A percentile compares a stretch with the other conserved stretches of the same genome.
Conservation (phyloP, 164 flowering plant species). For the Aristolochia fimbriata region DNA sequence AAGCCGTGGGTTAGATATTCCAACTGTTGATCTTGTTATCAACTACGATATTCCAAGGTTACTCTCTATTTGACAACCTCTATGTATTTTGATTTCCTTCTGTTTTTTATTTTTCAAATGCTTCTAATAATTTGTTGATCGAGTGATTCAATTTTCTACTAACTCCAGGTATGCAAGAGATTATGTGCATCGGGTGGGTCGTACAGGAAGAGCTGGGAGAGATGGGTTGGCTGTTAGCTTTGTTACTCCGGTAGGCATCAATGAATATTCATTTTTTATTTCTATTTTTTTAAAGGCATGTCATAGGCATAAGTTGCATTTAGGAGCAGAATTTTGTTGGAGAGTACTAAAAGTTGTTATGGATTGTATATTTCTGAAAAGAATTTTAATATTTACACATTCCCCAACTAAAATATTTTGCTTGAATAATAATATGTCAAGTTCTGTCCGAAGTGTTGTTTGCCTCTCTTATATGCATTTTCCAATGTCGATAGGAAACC, state of each 20-base stretch:
- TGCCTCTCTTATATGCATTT: too few relatives aligned
- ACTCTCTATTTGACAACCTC: not conserved
- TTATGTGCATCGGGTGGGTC: conserved; percentile 94
- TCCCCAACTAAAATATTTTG: too few relatives aligned
- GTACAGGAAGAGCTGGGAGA: conserved; percentile 98
- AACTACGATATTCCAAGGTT: conserved; percentile 94
- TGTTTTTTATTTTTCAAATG: conserved; percentile 1
- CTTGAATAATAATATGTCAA: too few relatives aligned
- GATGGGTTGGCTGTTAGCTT: conserved; percentile 80
- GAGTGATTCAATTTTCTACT: not conserved
- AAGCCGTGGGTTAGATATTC: conserved; percentile 92
- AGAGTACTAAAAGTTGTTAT: too few relatives aligned
- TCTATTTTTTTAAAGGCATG: not conserved
- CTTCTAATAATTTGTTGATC: not conserved
- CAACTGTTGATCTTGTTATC: conserved; percentile 91
- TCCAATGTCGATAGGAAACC: too few relatives aligned
- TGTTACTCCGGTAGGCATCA: conserved; percentile 47
- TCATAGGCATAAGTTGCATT: not conserved
- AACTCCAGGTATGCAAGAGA: conserved; percentile 63
- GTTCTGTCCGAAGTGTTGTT: too few relatives aligned
- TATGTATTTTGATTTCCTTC: not conserved
- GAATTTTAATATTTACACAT: too few relatives aligned
- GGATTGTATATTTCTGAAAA: too few relatives aligned
- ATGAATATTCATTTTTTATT: not conserved
- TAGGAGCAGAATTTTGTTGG: not conserved